phyloP scores from a whole-genome alignment of 352 stramenopile species.

The Pythium sp. region DNA sequence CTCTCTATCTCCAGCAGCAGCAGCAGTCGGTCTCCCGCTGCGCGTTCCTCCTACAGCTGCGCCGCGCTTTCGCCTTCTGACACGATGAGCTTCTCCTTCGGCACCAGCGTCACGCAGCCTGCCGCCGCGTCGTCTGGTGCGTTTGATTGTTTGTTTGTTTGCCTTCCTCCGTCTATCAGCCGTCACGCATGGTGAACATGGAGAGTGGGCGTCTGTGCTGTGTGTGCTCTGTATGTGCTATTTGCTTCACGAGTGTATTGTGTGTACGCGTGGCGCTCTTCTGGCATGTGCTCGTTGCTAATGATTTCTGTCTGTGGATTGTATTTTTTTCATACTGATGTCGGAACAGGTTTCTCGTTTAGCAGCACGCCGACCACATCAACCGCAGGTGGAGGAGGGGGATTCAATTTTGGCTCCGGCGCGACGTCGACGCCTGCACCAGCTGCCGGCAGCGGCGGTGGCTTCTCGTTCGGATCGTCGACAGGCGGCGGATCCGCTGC shows the following conservation, averaged over 20 bases:
- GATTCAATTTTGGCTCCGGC: conserved; percentile 21
- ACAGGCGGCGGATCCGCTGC: conserved; percentile 16
- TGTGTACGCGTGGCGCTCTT: too few species aligned
- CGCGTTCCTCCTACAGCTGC: background rate
- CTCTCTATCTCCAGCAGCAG: background rate
- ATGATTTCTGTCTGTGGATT: background rate
- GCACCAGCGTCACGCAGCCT: conserved; percentile 23
- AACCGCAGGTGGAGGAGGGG: conserved; percentile 6
- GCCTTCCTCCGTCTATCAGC: background rate
- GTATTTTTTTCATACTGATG: background rate
- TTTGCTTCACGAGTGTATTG: too few species aligned
- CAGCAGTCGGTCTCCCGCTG: background rate
- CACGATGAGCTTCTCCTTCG: conserved; percentile 38
- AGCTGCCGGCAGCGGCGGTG: conserved; percentile 11
- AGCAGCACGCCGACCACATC: conserved; percentile 22
- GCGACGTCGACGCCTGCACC: conserved; percentile 17
- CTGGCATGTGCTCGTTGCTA: background rate
- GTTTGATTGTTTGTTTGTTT: background rate
- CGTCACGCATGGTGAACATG: background rate
- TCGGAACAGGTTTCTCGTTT: conserved; percentile 39
- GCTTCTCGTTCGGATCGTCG: conserved; percentile 31
- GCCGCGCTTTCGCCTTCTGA: background rate
- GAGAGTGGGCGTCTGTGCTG: background rate
- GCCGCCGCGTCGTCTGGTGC: conserved; percentile 17
- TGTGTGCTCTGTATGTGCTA: too few species aligned